These are phyloP conservation scores for Phaseolus coccineus DNA, from an alignment of 331 rosid species.

Conservation along the genomic window DNA sequence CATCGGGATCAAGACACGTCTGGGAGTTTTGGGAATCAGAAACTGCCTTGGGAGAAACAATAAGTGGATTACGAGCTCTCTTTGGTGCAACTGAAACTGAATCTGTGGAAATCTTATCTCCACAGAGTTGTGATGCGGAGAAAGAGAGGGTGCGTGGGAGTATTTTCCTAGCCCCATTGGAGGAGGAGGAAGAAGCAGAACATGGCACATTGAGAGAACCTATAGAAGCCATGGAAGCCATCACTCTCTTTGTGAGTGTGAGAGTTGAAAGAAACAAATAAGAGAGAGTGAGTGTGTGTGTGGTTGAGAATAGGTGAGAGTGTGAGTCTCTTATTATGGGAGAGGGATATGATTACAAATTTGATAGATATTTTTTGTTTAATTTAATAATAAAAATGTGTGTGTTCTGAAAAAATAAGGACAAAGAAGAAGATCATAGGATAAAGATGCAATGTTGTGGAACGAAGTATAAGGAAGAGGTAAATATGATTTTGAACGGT, in stretches of 20 bases:
- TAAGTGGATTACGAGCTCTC: constrained; percentile 42
- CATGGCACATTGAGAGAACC: constrained; percentile 59
- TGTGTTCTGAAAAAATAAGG: neutral
- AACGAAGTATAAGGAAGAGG: constrained; percentile 1
- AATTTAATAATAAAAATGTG: neutral
- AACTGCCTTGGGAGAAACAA: constrained; percentile 83
- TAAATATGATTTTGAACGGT: constrained; percentile 45
- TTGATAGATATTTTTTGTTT: neutral
- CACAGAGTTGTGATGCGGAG: constrained; percentile 62
- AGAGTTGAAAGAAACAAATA: neutral
- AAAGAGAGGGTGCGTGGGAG: constrained; percentile 56
- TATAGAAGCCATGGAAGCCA: constrained; percentile 78
- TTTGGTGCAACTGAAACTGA: constrained; percentile 35
- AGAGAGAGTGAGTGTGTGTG: constrained; percentile 14
- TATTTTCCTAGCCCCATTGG: constrained; percentile 33
- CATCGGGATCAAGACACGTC: constrained; percentile 97
- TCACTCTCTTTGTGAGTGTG: constrained; percentile 1
- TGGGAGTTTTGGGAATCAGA: constrained; percentile 91
- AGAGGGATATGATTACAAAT: constrained; percentile 26
- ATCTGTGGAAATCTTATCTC: constrained; percentile 51
- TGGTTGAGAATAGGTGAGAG: constrained; percentile 20
- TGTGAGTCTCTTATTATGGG: neutral
- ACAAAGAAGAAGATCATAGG: constrained; percentile 16
- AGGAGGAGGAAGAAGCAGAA: constrained; percentile 8
- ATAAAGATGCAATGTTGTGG: neutral